Conservation (phyloP, 2,329 filamentous ascomycete genomes). For the Allantophomopsis cytisporea region DNA sequence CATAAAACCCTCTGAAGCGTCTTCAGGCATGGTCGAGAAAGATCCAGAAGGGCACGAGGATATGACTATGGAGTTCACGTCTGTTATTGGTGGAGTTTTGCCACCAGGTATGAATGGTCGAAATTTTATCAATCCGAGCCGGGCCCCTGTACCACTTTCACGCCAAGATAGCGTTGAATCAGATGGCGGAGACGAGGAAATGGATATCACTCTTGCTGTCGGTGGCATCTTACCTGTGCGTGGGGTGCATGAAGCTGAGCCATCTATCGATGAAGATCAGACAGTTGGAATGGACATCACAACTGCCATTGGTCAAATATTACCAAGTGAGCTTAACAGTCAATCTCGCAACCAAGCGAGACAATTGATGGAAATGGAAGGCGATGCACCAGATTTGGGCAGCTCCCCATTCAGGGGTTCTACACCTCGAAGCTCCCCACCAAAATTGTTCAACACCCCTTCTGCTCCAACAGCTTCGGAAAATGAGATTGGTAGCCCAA, state of each 20-base stretch:
- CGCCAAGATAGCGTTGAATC: constrained; percentile 10
- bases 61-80: constrained; percentile 69
- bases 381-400: constrained; percentile 29
- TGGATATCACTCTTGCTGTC: constrained; percentile 38
- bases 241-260: constrained; percentile 15
- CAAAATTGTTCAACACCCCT: constrained; percentile 18
- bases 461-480: constrained; percentile 27
- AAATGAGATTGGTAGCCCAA: constrained; percentile 33
- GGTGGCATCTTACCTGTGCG: constrained; percentile 23
- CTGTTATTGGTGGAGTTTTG: constrained; percentile 45
- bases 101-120: constrained; percentile 15
- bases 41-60: constrained; percentile 42
- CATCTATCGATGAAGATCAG: constrained; percentile 25
- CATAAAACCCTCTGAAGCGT: constrained; percentile 23
- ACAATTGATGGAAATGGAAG: constrained; percentile 44
- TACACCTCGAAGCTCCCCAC: constrained; percentile 21
- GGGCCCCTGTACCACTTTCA: constrained; percentile 5
- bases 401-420: constrained; percentile 27
- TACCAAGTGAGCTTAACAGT: constrained; percentile 23
- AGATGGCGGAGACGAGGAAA: constrained; percentile 16
- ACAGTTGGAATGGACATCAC: constrained; percentile 50
- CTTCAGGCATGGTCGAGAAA: constrained; percentile 17
- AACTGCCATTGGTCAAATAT: constrained; percentile 38
- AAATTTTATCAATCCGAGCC: constrained; percentile 4
- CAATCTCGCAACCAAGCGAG: constrained; percentile 34